Base-by-base conservation (phyloP, 768 basidiomycete genomes). In the Rhodotorula toruloides region DNA sequence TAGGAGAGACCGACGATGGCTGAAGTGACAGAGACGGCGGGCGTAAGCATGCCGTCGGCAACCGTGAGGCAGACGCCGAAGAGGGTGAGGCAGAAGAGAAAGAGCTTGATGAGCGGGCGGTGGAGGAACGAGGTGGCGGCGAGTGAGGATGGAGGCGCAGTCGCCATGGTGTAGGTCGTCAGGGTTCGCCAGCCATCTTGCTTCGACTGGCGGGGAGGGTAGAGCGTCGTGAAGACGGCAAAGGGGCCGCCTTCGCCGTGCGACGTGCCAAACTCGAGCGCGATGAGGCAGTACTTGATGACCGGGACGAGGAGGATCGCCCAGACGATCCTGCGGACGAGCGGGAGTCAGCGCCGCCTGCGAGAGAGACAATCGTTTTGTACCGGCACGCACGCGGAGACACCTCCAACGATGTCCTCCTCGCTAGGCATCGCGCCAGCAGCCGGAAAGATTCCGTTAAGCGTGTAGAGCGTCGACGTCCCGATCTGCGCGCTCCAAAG, bases 21-120 rank as follows among this genome's bases (percentile, higher is more conserved):
- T n/a, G n/a, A n/a, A n/a, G n/a, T n/a, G n/a, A n/a, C n/a, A n/a
- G n/a, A n/a, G n/a, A n/a, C n/a, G n/a, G n/a, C n/a, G 62, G 70
- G 85, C 1, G 86, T 87, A 42, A 87, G 81, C 29, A 86, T 77
- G 40, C 87, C 86, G 66, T 88, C 86, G 0, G 85, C 83, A 78
- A 87, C 81, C 0, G 86, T 86, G 48, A 87, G 77, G 21, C 83
- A 82, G 48, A 86, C 86, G 39, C 84, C 86, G 63, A 88, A 83
- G 16, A 87, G 77, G 52, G 82, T 81, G 85, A 85, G 61, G 11
- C 52, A 22, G 32, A 34, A 48, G 22, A 57, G 49, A 13, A 34
- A 14, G 12, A 44, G n/a, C 55, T 54, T 60, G 64, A 68, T 37
- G 27, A 31, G 8, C 27, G 31, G 47, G 2, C 44, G 49, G 16